A percentile compares a stretch with the other conserved stretches of the same genome.
Conservation (phyloP, 495 filamentous ascomycete genomes). For the Bacidia gigantensis region DNA sequence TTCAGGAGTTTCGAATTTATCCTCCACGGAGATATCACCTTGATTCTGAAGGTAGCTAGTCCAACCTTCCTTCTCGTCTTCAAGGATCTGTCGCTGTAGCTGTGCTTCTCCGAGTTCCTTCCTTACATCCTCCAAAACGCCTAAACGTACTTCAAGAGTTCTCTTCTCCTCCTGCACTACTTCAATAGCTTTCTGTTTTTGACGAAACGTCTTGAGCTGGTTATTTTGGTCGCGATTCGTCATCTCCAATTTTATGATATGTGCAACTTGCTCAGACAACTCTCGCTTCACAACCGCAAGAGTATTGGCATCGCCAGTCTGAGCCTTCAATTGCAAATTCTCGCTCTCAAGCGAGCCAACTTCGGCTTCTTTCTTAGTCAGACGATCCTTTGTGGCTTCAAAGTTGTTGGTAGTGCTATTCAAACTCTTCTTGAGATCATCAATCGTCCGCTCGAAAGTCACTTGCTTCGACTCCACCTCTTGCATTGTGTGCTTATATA, state of each 20-base stretch:
- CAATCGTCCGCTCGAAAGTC: conserved; percentile 49
- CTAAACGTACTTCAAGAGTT: conserved; percentile 60
- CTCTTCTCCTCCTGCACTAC: conserved; percentile 95
- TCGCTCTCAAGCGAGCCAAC: conserved; percentile 66
- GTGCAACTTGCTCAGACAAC: conserved; percentile 73
- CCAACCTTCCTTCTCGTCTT: conserved; percentile 82
- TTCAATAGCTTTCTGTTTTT: conserved; percentile 69
- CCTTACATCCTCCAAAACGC: conserved; percentile 59
- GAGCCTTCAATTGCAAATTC: conserved; percentile 64
- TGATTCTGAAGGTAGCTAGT: conserved; percentile 68
- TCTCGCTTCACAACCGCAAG: conserved; percentile 71
- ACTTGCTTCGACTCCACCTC: conserved; percentile 60
- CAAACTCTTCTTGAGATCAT: conserved; percentile 60
- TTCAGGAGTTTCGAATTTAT: conserved; percentile 79
- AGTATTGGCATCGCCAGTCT: conserved; percentile 73
- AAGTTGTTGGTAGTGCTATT: conserved; percentile 47
- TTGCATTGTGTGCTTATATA: conserved; percentile 50
- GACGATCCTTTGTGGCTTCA: conserved; percentile 48
- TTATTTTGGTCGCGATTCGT: conserved; percentile 64
- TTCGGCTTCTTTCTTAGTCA: conserved; percentile 54
- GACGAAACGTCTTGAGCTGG: conserved; percentile 68
- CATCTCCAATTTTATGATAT: conserved; percentile 72
- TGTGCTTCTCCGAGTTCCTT: conserved; percentile 63
- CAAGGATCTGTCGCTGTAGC: conserved; percentile 70
- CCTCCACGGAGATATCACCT: conserved; percentile 34